Evolutionary conservation across 148 eudicot genomes (phyloP).

Genomic region (Dysphania ambrosioides): DNA sequence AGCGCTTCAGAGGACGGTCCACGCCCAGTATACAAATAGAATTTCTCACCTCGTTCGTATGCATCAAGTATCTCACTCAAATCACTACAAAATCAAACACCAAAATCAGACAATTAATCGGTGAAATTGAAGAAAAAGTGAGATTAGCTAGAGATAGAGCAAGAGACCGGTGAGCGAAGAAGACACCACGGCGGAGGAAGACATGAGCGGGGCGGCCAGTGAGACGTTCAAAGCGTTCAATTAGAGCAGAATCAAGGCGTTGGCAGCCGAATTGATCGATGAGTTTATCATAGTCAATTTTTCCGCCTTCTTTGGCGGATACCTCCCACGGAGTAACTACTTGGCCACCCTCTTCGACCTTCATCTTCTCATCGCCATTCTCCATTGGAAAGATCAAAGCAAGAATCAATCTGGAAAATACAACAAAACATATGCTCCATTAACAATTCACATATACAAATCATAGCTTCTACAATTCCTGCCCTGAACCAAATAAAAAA

Average conservation of each 20-base stretch:
- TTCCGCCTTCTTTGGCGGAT: conserved; percentile 62
- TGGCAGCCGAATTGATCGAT: conserved; percentile 88
- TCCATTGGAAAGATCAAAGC: not conserved
- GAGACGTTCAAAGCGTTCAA: conserved; percentile 62
- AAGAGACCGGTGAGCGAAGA: conserved; percentile 82
- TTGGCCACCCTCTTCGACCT: conserved; percentile 41
- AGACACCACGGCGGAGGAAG: conserved; percentile 91
- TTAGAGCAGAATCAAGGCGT: conserved; percentile 50
- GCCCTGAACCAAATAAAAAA: no score
- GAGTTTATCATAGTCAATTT: conserved; percentile 89
- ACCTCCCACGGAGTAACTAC: conserved; percentile 91
- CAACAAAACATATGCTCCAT: no score
- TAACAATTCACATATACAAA: no score
- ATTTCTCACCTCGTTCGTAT: conserved; percentile 80
- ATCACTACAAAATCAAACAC: conserved; percentile 39
- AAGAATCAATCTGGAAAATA: no score
- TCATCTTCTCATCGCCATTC: not conserved
- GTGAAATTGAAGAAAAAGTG: not conserved
- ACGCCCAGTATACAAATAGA: conserved; percentile 86
- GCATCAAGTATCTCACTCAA: conserved; percentile 75
- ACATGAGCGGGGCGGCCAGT: conserved; percentile 72
- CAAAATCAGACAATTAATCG: not conserved
- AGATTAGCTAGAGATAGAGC: not conserved
- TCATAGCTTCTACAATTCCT: no score
- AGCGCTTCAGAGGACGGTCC: conserved; percentile 94